Conservation (phyloP, 1,284 basidiomycete species). For the Trichosporon sp. region DNA sequence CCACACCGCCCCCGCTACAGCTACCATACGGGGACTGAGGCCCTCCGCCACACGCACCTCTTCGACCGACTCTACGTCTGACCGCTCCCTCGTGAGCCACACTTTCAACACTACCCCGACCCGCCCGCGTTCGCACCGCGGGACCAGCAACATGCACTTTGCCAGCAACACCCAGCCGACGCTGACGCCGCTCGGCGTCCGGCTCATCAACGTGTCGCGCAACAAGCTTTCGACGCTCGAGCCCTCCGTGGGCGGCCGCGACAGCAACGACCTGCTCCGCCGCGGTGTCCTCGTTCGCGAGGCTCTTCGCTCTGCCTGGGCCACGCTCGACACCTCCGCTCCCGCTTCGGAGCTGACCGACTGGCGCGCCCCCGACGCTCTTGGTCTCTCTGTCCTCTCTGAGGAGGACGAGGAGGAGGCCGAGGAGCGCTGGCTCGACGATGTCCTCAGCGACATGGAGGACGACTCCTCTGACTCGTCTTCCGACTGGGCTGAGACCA, state of each 20-base stretch:
- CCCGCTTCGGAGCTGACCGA: constrained; percentile 41
- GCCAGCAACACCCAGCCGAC: constrained; percentile 37
- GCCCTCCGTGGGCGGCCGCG: constrained; percentile 35
- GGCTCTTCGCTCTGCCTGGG: constrained; percentile 49
- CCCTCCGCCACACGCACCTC: constrained; percentile 2
- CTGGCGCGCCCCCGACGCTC: constrained; percentile 42
- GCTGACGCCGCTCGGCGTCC: constrained; percentile 50
- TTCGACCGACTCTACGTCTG: not conserved
- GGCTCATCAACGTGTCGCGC: constrained; percentile 49
- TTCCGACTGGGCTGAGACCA: constrained; percentile 40
- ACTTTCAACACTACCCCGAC: constrained; percentile 13
- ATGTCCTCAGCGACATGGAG: constrained; percentile 42
- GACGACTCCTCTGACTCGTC: constrained; percentile 37
- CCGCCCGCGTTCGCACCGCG: not conserved
- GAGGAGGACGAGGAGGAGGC: constrained; percentile 50
- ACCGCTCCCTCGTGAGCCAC: constrained; percentile 2
- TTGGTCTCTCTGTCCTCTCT: constrained; percentile 48
- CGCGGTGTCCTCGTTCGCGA: constrained; percentile 48
- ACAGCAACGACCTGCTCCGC: constrained; percentile 37
- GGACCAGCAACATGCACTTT: constrained; percentile 45
- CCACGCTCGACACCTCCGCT: constrained; percentile 41
- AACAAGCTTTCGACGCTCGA: constrained; percentile 47
- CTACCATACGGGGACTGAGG: constrained; percentile 8
- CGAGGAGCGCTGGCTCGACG: constrained; percentile 50
- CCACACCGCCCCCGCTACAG: not conserved